Base-by-base conservation (phyloP, 179 eudicot species). In the Carnegiea gigantea region DNA sequence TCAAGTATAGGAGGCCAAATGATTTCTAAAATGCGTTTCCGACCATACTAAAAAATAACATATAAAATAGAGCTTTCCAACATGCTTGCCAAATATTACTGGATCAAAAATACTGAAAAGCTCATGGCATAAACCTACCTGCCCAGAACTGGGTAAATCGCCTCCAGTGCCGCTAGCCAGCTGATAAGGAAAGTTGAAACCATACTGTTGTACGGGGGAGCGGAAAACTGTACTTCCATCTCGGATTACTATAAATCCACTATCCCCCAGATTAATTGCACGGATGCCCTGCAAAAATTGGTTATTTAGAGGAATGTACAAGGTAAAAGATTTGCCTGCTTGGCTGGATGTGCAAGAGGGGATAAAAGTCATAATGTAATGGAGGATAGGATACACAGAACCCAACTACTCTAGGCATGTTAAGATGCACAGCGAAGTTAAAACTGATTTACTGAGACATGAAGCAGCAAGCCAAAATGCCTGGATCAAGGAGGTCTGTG, bases 221-320 rank as follows among this genome's bases (percentile, higher is more conserved):
- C 83, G 84, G 49, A 87, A 87, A 85, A 85, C 86, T 43, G 86
- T 87, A 70, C 83, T 85, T 76, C 89, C 88, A 72, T 87, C 87
- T 79, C 89, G 83, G 73, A 83, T 87, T 75, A 87, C 86, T 51
- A 85, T 77, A 74, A 87, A 87, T 59, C 86, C 84, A 64, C 88
- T 87, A 68, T 87, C 89, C 18, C 89, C 87, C 57, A 87, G 84
- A 83, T 87, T 87, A 33, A 87, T 85, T 1, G 89, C 89, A 80
- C 76, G 82, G 72, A 87, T 81, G 59, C 87, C 89, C 89, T 87
- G 83, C 75, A n/a, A 80, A 80, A 73, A 79, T 36, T 49, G 67
- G 44, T 75, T 26, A 79, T 23, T 78, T 21, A 68, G 83, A 44
- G 38, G 57, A 24, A 48, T 6, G 40, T 26, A 62, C 49, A 81